Percentiles rank a stretch among this genome's conserved stretches.
phyloP scores from a whole-genome alignment of 805 yeast species.

The Spencermartinsiella europaea region DNA sequence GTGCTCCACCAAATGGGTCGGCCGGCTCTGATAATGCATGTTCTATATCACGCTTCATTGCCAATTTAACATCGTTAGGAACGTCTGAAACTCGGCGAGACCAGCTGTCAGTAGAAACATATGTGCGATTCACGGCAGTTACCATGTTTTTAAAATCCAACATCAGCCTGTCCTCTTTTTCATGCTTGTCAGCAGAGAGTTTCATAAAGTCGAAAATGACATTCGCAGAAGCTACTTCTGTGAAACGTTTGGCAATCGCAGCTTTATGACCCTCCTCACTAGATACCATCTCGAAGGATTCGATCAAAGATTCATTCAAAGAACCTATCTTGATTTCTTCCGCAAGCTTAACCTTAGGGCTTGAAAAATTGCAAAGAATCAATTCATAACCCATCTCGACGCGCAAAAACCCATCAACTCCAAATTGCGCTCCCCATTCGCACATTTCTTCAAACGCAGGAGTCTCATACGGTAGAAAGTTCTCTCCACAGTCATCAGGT shows the following conservation, averaged over 20 bases:
- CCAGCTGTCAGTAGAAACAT: conserved; percentile 45
- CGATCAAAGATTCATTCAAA: neutral
- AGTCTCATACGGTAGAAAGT: conserved; percentile 36
- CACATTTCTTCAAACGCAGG: conserved; percentile 49
- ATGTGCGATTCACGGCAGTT: conserved; percentile 49
- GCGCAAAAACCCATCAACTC: conserved; percentile 53
- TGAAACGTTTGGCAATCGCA: neutral
- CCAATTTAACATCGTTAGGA: conserved; percentile 32
- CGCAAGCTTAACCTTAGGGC: conserved; percentile 42
- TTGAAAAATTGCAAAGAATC: conserved; percentile 49
- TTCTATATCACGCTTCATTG: conserved; percentile 36
- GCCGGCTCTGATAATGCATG: conserved; percentile 28
- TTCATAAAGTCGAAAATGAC: conserved; percentile 40
- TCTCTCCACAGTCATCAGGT: conserved; percentile 23
- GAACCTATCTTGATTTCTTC: neutral
- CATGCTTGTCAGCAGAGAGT: conserved; percentile 45
- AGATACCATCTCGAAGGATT: conserved; percentile 15
- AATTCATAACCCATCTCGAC: conserved; percentile 58
- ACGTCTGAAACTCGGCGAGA: conserved; percentile 33
- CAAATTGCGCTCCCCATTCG: conserved; percentile 46
- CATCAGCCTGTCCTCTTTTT: conserved; percentile 44
- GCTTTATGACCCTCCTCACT: conserved; percentile 22
- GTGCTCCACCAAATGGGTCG: conserved; percentile 39
- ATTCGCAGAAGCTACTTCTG: conserved; percentile 30
- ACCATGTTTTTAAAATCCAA: conserved; percentile 51